Conservation (phyloP, 2,329 filamentous ascomycete species). For the Parastagonospora avenae region DNA sequence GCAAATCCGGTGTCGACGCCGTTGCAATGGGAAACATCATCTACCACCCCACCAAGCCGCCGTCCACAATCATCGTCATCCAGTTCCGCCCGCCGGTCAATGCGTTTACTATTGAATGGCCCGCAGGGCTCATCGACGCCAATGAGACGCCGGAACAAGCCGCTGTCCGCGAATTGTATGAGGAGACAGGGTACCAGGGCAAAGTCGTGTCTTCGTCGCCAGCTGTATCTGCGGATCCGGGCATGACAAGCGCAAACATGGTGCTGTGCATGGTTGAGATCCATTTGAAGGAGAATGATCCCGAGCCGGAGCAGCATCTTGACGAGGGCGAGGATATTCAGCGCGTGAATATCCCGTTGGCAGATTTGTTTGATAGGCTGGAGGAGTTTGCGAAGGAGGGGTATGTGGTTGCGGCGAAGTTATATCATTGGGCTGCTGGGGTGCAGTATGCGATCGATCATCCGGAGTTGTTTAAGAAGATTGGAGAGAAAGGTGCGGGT, state of each 20-base stretch:
- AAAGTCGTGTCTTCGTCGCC: constrained; percentile 24
- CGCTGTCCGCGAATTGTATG: constrained; percentile 64
- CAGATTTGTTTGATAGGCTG: constrained; percentile 26
- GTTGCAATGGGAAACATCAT: constrained; percentile 75
- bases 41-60: constrained; percentile 30
- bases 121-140: constrained; percentile 54
- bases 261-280: constrained; percentile 33
- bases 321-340: constrained; percentile 37
- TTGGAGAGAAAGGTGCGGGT: neutral
- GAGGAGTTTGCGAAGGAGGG: constrained; percentile 30
- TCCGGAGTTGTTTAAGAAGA: constrained; percentile 24
- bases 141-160: constrained; percentile 62
- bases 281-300: constrained; percentile 21
- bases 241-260: constrained; percentile 34
- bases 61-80: constrained; percentile 42
- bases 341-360: constrained; percentile 29
- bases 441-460: constrained; percentile 32
- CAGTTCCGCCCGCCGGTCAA: constrained; percentile 66
- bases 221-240: constrained; percentile 30
- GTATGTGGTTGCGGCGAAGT: constrained; percentile 33
- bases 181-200: constrained; percentile 67
- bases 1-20: constrained; percentile 62
- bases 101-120: constrained; percentile 63
- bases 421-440: constrained; percentile 37
- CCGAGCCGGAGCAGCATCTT: constrained; percentile 32